phyloP scores from a whole-genome alignment of 306 rosid genomes.

The Canavalia ensiformis region DNA sequence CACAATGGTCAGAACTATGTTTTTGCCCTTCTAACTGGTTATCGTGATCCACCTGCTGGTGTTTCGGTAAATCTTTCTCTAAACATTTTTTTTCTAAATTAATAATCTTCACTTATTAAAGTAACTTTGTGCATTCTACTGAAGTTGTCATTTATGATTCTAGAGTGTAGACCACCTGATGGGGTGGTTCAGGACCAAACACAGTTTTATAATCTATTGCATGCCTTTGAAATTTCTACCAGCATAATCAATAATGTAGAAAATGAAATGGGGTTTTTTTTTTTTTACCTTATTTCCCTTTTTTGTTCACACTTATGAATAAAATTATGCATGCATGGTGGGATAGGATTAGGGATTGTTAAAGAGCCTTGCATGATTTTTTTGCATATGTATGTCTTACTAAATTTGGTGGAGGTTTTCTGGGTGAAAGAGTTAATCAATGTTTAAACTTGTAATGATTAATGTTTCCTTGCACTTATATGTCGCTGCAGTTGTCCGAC shows the following conservation, averaged over 20 bases:
- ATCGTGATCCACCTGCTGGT: slow-evolving; percentile 98
- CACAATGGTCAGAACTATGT: slow-evolving; percentile 97
- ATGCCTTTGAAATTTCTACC: neutral
- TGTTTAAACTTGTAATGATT: neutral
- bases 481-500: neutral
- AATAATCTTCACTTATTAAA: neutral
- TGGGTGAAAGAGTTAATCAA: slow-evolving; percentile 10
- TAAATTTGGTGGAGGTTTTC: neutral
- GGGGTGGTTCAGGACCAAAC: slow-evolving; percentile 3
- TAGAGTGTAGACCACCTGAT: slow-evolving; percentile 12
- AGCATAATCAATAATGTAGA: neutral
- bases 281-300: neutral
- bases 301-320: neutral
- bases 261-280: neutral
- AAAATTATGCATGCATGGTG: slow-evolving; percentile 9
- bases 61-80: slow-evolving; percentile 66
- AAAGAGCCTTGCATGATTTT: slow-evolving; percentile 2
- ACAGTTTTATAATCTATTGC: slow-evolving; percentile 2
- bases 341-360: neutral
- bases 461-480: slow-evolving; percentile 5
- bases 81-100: neutral
- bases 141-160: neutral
- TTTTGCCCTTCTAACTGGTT: slow-evolving; percentile 90
- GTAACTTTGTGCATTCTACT: neutral
- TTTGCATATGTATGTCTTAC: slow-evolving; percentile 20